Percentiles rank a stretch among this genome's conserved stretches.
Conservation (phyloP, 1,284 basidiomycete species). For the Austroboletus novae-zelandiae region DNA sequence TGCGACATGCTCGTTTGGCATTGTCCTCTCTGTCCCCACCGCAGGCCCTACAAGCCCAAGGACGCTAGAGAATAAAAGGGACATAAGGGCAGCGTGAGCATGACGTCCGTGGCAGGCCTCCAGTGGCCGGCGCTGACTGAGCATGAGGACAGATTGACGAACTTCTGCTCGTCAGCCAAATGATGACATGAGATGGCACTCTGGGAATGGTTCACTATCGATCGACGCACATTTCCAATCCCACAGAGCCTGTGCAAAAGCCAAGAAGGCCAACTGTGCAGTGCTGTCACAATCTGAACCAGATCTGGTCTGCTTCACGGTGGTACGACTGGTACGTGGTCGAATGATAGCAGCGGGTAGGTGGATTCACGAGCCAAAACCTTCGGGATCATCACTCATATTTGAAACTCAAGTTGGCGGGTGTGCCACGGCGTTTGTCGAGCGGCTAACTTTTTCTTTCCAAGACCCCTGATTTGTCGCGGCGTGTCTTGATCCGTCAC, state of each 20-base stretch:
- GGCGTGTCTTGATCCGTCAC: constrained; percentile 13
- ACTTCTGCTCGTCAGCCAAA: background rate
- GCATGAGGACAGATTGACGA: too few species aligned
- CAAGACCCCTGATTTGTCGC: constrained; percentile 5
- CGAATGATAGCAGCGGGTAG: background rate
- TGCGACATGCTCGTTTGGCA: constrained; percentile 11
- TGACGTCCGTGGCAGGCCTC: background rate
- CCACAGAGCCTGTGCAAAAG: constrained; percentile 4
- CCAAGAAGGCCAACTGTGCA: constrained; percentile 1
- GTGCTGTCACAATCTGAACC: constrained; percentile 7
- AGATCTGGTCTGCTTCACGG: constrained; percentile 3
- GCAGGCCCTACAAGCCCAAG: constrained; percentile 7
- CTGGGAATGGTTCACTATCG: constrained; percentile 5
- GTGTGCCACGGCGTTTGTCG: constrained; percentile 4
- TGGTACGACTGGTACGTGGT: background rate
- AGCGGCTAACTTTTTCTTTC: constrained; percentile 9
- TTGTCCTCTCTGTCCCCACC: constrained; percentile 9
- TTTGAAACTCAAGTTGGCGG: constrained; percentile 20
- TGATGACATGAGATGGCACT: constrained; percentile 4
- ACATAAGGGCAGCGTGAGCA: constrained; percentile 10
- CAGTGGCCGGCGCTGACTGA: too few species aligned
- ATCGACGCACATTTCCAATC: constrained; percentile 26
- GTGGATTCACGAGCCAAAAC: constrained; percentile 11
- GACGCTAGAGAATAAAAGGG: background rate
- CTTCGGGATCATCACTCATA: constrained; percentile 20